Evolutionary conservation across 1,284 basidiomycete species (phyloP).

Genomic region (Sporisorium graminicola): DNA sequence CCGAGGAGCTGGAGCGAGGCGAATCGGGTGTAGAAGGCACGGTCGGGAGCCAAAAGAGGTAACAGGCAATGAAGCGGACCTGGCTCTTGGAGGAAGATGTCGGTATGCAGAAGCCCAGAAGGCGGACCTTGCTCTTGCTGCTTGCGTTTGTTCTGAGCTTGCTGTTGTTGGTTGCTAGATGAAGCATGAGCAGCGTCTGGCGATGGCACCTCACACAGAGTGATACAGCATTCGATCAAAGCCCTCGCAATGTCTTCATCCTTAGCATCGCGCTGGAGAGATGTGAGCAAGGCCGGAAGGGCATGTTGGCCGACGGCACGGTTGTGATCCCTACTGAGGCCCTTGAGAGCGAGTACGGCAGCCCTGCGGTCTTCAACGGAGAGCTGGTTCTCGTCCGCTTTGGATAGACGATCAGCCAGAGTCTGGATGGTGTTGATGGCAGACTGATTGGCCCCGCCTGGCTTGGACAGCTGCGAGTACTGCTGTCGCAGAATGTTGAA

Average conservation of each 20-base stretch:
- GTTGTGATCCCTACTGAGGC: conserved; percentile 89
- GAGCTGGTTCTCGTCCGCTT: conserved; percentile 37
- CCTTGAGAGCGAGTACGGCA: conserved; percentile 90
- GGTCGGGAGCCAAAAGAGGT: conserved; percentile 72
- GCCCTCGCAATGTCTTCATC: conserved; percentile 62
- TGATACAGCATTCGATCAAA: conserved; percentile 59
- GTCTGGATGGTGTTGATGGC: conserved; percentile 85
- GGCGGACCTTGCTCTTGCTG: conserved; percentile 70
- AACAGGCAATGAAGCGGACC: conserved; percentile 83
- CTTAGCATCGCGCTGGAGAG: conserved; percentile 50
- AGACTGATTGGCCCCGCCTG: conserved; percentile 74
- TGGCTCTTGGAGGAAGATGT: conserved; percentile 78
- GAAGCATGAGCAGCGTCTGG: conserved; percentile 13
- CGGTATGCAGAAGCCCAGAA: conserved; percentile 80
- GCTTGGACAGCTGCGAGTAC: conserved; percentile 64
- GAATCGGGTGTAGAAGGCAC: conserved; percentile 86
- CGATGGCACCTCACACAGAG: conserved; percentile 56
- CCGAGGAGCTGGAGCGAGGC: conserved; percentile 87
- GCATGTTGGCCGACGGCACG: conserved; percentile 70
- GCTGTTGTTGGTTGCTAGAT: conserved; percentile 6
- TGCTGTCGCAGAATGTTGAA: conserved; percentile 66
- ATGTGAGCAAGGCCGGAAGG: conserved; percentile 51
- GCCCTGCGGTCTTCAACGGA: conserved; percentile 82
- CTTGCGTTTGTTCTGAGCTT: conserved; percentile 29
- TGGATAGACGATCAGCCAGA: conserved; percentile 83